Evolutionary conservation across 208 protist species (phyloP), one percentile per base, ranked within the genome.

Genomic region (Leishmania lainsoni): DNA sequence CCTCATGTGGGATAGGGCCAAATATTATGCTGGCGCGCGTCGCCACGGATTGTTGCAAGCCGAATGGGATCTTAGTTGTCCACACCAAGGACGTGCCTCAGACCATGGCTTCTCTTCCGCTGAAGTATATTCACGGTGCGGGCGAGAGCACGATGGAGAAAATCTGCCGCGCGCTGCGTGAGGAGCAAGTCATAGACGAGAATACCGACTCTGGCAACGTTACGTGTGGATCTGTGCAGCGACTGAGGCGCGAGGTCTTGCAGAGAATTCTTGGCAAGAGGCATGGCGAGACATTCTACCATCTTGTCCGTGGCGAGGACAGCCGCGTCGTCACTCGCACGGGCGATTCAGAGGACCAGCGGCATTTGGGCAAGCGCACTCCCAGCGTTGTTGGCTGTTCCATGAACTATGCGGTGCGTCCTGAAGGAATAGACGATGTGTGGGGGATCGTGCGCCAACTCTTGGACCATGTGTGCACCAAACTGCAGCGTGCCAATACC

Each of bases 331-430:
- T 96, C 32, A 74, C 75, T 26, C 90, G 93, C 77, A 96, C 95
- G 22, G 95, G 95, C n/a, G 93, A 96, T 78, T 80, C 86, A 14
- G 91, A 90, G 72, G 90, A 94, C 66, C 90, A 92, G 76, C 74
- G 85, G 9, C 82, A 83, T 16, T 51, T 93, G 2, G 92, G 94
- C 17, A 95, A 92, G 81, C 81, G 80, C 42, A 78, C 84, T 54
- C 93, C 92, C 32, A 84, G 73, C 29, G 90, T 90, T 20, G 83
- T 98, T 3, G 87, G 91, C 26, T 98, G 93, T 83, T 93, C 91
- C 49, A 96, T 98, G 93, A 96, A 98, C 86, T 98, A 98, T 83
- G 93, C 91, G 1, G 95, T 98, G 61, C 87, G 95, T 12, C 93
- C 93, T 5, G 54, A 54, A 9, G 80, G 78, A 42, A 32, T 89